Base-by-base conservation (phyloP, 1,284 basidiomycete genomes). In the Ustilago hordei region DNA sequence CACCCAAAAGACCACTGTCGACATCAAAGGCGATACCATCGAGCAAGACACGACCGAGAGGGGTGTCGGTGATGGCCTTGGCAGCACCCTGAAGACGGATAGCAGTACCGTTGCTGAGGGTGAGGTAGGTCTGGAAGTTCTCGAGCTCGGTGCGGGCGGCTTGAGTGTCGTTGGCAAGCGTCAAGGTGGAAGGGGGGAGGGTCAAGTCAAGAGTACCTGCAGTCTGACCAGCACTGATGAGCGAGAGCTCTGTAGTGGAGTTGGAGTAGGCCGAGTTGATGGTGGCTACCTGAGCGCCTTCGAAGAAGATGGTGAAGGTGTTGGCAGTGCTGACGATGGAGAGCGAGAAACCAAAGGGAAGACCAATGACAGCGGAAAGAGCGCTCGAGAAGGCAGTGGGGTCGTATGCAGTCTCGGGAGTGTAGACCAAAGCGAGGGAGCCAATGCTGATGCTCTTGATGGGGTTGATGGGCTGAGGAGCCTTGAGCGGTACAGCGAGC, bases 301-400 rank as follows among this genome's bases (percentile, higher is more conserved):
- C 41, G 89, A 88, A 78, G 91, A 91, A 52, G 89, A 90, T 84
- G 92, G 91, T 64, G 88, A 87, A 83, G 53, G 73, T 64, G 57
- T 93, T 93, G 82, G 90, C 87, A 36, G 93, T 92, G 78, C 91
- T 85, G 35, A 88, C 89, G 60, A 93, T 91, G n/a, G 88, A 86
- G 13, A 93, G 60, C 32, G 87, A 87, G 86, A 93, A 93, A n/a
- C 92, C 93, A 78, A 93, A 93, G 35, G 92, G 93, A 60, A 93
- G 86, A 67, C 88, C 91, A 74, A 93, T 87, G 39, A 85, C 85
- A 13, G 91, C 92, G 36, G 89, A 88, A 28, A 93, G 89, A 9
- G 89, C 88, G 73, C 89, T 88, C 76, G 91, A 92, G 66, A 89
- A 88, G 8, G 90, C 87, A 35, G 86, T 85, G 0, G 92, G 92